A percentile compares a stretch with the other conserved stretches of the same genome.
phyloP scores from a whole-genome alignment of 225 moss, liverwort and hornwort species.

The Anthoceros angustus region DNA sequence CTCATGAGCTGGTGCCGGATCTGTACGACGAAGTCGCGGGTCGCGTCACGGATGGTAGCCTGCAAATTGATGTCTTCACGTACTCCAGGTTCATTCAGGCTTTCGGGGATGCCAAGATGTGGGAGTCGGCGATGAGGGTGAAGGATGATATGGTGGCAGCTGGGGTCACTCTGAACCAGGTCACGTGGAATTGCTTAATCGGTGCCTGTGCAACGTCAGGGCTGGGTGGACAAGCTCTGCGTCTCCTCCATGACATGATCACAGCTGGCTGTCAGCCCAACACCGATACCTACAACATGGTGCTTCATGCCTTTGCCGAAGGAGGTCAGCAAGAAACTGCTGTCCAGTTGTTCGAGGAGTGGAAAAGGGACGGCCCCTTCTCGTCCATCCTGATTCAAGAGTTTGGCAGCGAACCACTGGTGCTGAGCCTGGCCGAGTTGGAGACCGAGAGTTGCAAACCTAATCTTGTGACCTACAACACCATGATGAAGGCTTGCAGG shows the following conservation, averaged over 20 bases:
- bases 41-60: conserved; percentile 10
- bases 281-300: conserved; percentile 75
- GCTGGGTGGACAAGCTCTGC: conserved; percentile 75
- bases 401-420: background rate
- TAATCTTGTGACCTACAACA: conserved; percentile 76
- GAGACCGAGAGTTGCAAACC: conserved; percentile 33
- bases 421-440: background rate
- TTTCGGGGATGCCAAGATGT: conserved; percentile 73
- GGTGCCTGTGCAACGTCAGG: conserved; percentile 76
- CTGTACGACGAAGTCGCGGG: conserved; percentile 22
- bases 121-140: conserved; percentile 63
- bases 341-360: conserved; percentile 73
- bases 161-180: conserved; percentile 61
- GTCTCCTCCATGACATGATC: conserved; percentile 66
- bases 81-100: conserved; percentile 40
- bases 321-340: conserved; percentile 72
- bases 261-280: conserved; percentile 68
- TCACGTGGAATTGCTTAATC: conserved; percentile 92
- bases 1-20: conserved; percentile 32
- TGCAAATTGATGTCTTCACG: conserved; percentile 28
- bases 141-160: conserved; percentile 59
- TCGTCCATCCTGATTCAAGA: conserved; percentile 18
- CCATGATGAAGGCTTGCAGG: conserved; percentile 64
- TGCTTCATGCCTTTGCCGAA: conserved; percentile 77
- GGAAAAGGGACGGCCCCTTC: conserved; percentile 70